Evolutionary conservation across 495 filamentous ascomycete genomes (phyloP), one percentile per base, ranked within the genome.

Genomic region (Hyaloscypha finlandica): DNA sequence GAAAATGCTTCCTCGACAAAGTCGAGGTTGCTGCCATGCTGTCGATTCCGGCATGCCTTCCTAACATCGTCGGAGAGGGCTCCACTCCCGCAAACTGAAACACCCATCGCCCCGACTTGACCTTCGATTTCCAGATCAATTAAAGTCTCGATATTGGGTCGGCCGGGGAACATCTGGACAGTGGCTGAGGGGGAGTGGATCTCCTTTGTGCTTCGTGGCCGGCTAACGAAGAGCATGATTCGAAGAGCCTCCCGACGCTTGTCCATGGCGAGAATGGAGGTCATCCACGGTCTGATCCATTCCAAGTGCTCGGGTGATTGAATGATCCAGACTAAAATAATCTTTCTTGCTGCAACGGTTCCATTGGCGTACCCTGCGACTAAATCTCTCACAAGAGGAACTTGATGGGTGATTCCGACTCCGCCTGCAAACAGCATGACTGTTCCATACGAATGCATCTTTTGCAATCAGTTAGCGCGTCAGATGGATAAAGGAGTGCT

Each of bases 201-300:
- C 75, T 97, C 92, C 67, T 91, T 88, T 11, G 85, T 87, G 37
- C 84, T 88, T 64, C 88, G 84, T 4, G 94, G 94, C 67, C 92
- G 88, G 65, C 92, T 95, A 63, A 99, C 90, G 74, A 97, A 99
- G 5, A 98, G 81, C 81, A 93, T 86, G 64, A 98, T 89, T 52
- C 86, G 85, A 51, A 99, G 86, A 3, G 94, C 85, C 31, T 97
- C 92, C 31, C 93, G 85, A 0, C 95, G 88, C 56, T 83, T 84
- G 9, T 93, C 91, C 82, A 97, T 91, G 3, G 86, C 86, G 42
- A 99, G 84, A 67, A 98, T 94, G 74, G 91, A 83, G 67, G 96
- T 94, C 95, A 99, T 99, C 92, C 91, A 99, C 8, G 89, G 86
- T 8, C 91, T 85, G 52, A 97, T 92, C 95, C 95, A 99, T 73